Evolutionary conservation across 257 asterid genomes (phyloP).

Genomic region (Phtheirospermum japonicum): DNA sequence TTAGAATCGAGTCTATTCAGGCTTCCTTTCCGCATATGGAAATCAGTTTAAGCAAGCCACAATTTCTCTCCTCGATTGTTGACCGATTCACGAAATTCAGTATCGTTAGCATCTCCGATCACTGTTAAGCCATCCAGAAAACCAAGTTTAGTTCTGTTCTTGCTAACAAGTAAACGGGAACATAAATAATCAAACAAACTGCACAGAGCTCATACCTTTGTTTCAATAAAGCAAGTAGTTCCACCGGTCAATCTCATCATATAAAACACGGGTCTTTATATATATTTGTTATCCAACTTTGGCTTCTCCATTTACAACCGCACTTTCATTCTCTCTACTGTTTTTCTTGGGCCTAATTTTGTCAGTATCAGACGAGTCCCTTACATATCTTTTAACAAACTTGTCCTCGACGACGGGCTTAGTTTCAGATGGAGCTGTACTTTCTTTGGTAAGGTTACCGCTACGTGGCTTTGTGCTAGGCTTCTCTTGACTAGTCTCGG

Average conservation of each 20-base stretch:
- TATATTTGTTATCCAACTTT: constrained; percentile 43
- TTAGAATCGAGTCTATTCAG: background rate
- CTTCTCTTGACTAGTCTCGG: constrained; percentile 60
- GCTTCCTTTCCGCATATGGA: background rate
- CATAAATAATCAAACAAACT: too few species aligned
- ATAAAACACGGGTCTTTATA: constrained; percentile 13
- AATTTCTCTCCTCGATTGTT: too few species aligned
- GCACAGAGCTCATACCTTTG: constrained; percentile 32
- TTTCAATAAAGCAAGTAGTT: constrained; percentile 14
- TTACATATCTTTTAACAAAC: constrained; percentile 41
- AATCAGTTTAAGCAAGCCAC: too few species aligned
- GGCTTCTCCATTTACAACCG: constrained; percentile 71
- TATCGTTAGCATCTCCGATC: background rate
- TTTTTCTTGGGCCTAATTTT: constrained; percentile 41
- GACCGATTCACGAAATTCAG: constrained; percentile 11
- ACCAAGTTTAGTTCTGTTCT: background rate
- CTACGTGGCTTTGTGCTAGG: constrained; percentile 37
- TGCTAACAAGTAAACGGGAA: background rate
- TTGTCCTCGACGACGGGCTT: constrained; percentile 34
- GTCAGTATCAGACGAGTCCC: constrained; percentile 37
- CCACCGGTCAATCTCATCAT: constrained; percentile 19
- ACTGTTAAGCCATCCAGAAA: constrained; percentile 5
- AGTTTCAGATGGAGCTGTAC: constrained; percentile 29
- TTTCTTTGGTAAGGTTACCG: constrained; percentile 37
- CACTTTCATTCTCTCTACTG: constrained; percentile 42